These are phyloP conservation scores for Trichoderma koningii DNA, from an alignment of 2,329 filamentous ascomycete species.

Conservation along the genomic window DNA sequence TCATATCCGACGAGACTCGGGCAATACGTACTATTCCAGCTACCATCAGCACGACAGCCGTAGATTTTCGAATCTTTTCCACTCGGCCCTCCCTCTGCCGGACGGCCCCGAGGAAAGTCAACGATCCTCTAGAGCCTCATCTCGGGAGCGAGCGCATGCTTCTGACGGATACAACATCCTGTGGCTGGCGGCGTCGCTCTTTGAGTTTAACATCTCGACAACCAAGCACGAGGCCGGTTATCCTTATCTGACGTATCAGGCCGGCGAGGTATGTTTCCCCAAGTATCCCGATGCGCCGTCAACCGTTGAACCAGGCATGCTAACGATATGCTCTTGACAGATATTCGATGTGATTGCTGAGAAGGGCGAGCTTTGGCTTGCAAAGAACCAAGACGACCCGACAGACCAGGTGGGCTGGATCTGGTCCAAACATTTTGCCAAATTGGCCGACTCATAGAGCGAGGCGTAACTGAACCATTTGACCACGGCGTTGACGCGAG, in stretches of 20 bases:
- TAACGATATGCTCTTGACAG: conserved; percentile 40
- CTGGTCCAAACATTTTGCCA: conserved; percentile 97
- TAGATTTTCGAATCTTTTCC: conserved; percentile 77
- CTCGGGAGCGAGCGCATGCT: conserved; percentile 56
- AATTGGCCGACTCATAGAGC: conserved; percentile 55
- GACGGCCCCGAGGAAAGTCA: conserved; percentile 61
- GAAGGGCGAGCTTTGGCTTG: conserved; percentile 96
- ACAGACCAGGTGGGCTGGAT: conserved; percentile 87
- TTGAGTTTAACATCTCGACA: conserved; percentile 95
- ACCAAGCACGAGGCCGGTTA: conserved; percentile 92
- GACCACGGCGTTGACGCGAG: conserved; percentile 29
- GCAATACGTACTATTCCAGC: conserved; percentile 55
- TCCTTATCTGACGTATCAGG: conserved; percentile 92
- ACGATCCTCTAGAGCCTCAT: conserved; percentile 61
- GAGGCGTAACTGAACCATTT: conserved; percentile 24
- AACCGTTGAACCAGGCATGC: neutral
- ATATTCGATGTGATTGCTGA: conserved; percentile 92
- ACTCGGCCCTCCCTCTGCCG: conserved; percentile 80
- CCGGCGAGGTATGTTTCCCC: conserved; percentile 69
- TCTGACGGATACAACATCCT: conserved; percentile 69
- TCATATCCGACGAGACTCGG: conserved; percentile 55
- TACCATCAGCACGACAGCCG: conserved; percentile 49
- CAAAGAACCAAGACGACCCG: conserved; percentile 92
- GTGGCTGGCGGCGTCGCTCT: conserved; percentile 90
- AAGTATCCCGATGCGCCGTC: neutral